phyloP scores from a whole-genome alignment of 2,329 filamentous ascomycete species.

The Aspergillus viridinutans region DNA sequence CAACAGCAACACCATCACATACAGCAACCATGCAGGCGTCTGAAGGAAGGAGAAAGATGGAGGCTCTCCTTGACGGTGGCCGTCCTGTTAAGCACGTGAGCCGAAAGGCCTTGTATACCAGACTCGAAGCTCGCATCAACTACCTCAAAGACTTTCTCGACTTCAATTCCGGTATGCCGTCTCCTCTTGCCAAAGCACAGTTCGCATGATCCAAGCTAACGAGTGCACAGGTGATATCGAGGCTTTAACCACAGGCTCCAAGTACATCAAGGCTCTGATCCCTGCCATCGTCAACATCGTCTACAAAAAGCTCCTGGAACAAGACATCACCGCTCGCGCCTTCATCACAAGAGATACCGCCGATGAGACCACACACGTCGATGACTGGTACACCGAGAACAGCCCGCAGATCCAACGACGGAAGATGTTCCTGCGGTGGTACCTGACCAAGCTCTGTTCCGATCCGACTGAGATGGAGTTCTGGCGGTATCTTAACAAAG shows the following conservation, averaged over 20 bases:
- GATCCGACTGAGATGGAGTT: conserved; percentile 72
- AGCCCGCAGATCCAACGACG: conserved; percentile 71
- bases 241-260: conserved; percentile 63
- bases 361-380: conserved; percentile 60
- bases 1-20: not conserved
- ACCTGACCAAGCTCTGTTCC: conserved; percentile 68
- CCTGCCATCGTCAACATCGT: conserved; percentile 80
- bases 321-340: conserved; percentile 76
- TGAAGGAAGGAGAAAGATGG: conserved; percentile 5
- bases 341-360: conserved; percentile 61
- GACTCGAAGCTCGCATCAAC: conserved; percentile 63
- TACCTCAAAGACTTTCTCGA: conserved; percentile 75
- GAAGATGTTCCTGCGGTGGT: conserved; percentile 74
- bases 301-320: conserved; percentile 74
- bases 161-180: conserved; percentile 61
- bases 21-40: not conserved
- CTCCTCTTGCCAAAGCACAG: not conserved
- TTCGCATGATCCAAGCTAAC: not conserved
- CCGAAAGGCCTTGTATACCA: conserved; percentile 67
- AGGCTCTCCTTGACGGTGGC: conserved; percentile 12
- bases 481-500: conserved; percentile 81
- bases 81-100: conserved; percentile 56
- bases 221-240: conserved; percentile 62
- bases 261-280: conserved; percentile 77
- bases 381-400: conserved; percentile 60